Conservation (phyloP, 164 flowering plant species). For the Piper longum region DNA sequence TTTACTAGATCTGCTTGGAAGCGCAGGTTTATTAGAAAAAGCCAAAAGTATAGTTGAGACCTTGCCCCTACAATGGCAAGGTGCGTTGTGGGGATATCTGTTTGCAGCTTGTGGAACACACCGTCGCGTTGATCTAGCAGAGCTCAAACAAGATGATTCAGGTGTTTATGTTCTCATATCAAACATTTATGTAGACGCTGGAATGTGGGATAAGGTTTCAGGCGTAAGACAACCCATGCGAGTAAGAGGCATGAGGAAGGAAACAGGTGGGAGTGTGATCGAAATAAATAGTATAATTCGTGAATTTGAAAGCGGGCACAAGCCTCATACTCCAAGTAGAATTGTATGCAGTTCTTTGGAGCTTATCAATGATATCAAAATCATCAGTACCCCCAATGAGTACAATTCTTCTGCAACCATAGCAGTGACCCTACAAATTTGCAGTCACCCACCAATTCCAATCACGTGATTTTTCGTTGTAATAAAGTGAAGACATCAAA, state of each 20-base stretch:
- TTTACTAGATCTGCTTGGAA: constrained; percentile 25
- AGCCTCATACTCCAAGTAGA: constrained; percentile 6
- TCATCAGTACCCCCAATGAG: neutral
- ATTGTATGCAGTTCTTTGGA: constrained; percentile 10
- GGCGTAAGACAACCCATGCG: constrained; percentile 14
- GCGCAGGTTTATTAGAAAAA: constrained; percentile 20
- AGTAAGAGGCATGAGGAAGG: constrained; percentile 17
- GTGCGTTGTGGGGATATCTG: constrained; percentile 26
- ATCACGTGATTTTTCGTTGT: too few species aligned
- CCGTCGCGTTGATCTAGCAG: constrained; percentile 9
- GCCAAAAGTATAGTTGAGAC: constrained; percentile 16
- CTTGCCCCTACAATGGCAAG: constrained; percentile 18
- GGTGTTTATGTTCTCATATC: constrained; percentile 30
- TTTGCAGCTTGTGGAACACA: constrained; percentile 22
- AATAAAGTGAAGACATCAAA: too few species aligned
- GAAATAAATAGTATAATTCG: constrained; percentile 15
- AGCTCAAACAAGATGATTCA: constrained; percentile 20
- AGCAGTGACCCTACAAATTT: neutral
- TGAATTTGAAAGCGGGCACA: constrained; percentile 19
- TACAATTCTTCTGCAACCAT: too few species aligned
- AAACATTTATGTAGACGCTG: constrained; percentile 22
- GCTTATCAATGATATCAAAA: constrained; percentile 11
- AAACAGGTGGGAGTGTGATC: constrained; percentile 21
- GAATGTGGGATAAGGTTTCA: constrained; percentile 20
- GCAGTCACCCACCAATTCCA: too few species aligned